phyloP scores from a whole-genome alignment of 169 alveolate genomes.

The Plasmodium vinckei region DNA sequence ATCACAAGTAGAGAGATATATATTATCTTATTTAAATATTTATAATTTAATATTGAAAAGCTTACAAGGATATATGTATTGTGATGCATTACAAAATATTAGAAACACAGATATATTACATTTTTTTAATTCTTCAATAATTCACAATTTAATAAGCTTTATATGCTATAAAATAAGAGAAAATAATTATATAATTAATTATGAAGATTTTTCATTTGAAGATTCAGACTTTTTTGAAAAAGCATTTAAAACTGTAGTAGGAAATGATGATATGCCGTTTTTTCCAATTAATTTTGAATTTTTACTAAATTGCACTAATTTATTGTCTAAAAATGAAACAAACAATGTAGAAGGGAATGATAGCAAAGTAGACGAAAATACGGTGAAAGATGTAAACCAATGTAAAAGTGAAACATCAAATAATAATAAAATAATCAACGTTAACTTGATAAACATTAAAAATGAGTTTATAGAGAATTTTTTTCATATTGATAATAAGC shows the following conservation, averaged over 20 bases:
- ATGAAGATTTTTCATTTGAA: constrained; percentile 64
- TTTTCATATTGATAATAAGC: constrained; percentile 26
- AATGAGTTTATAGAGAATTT: constrained; percentile 61
- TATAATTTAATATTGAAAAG: constrained; percentile 47
- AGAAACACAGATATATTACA: constrained; percentile 35
- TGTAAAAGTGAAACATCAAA: not conserved
- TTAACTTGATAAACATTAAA: constrained; percentile 20
- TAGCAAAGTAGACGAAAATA: not conserved
- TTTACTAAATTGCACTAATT: constrained; percentile 31
- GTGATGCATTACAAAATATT: constrained; percentile 10
- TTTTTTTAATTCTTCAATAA: constrained; percentile 65
- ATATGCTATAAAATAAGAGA: constrained; percentile 32
- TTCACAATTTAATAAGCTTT: constrained; percentile 53
- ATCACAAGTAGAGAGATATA: not conserved
- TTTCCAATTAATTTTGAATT: constrained; percentile 47
- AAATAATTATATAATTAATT: constrained; percentile 11
- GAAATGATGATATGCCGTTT: constrained; percentile 4
- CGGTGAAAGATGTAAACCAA: not conserved
- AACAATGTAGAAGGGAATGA: not conserved
- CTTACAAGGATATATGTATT: constrained; percentile 22
- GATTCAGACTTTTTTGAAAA: constrained; percentile 23
- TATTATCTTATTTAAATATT: constrained; percentile 21
- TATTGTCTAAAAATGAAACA: not conserved
- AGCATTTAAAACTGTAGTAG: constrained; percentile 9
- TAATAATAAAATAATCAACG: not conserved